A percentile compares a stretch with the other conserved stretches of the same genome.
phyloP scores from a whole-genome alignment of 179 eudicot genomes.

The Silene noctiflora region DNA sequence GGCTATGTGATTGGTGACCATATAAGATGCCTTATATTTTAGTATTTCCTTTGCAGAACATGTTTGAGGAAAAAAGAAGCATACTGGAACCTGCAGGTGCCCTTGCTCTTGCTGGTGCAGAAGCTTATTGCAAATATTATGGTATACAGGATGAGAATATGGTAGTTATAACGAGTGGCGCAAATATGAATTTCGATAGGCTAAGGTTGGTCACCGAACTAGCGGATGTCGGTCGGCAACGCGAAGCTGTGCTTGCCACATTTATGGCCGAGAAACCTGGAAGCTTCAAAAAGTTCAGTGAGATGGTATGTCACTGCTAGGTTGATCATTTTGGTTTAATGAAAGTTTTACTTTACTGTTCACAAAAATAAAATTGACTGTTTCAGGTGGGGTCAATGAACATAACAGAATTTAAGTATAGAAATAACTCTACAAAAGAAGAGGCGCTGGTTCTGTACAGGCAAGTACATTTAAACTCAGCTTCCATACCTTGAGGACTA shows the following conservation, averaged over 20 bases:
- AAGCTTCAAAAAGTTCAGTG: conserved; percentile 71
- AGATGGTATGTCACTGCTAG: conserved; percentile 47
- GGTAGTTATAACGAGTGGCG: conserved; percentile 89
- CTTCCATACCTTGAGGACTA: conserved; percentile 6
- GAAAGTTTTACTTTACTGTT: background rate
- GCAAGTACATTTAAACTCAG: conserved; percentile 31
- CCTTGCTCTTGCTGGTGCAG: conserved; percentile 97
- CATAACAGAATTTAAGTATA: conserved; percentile 89
- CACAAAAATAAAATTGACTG: background rate
- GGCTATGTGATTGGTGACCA: background rate
- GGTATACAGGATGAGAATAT: conserved; percentile 80
- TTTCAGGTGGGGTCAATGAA: conserved; percentile 93
- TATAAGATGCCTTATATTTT: conserved; percentile 9
- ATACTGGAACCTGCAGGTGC: conserved; percentile 99
- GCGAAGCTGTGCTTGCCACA: conserved; percentile 96
- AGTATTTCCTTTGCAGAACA: conserved; percentile 50
- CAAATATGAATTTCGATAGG: conserved; percentile 96
- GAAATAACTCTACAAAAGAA: conserved; percentile 55
- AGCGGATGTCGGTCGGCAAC: conserved; percentile 93
- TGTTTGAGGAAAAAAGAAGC: conserved; percentile 99
- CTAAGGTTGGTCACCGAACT: conserved; percentile 93
- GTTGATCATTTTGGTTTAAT: background rate
- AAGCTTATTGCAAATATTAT: conserved; percentile 95
- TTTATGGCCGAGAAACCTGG: conserved; percentile 83
- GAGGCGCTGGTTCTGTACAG: conserved; percentile 83